These are phyloP conservation scores for Acanthamoeba culbertsoni DNA, from an alignment of 208 protist species.

Conservation along the genomic window DNA sequence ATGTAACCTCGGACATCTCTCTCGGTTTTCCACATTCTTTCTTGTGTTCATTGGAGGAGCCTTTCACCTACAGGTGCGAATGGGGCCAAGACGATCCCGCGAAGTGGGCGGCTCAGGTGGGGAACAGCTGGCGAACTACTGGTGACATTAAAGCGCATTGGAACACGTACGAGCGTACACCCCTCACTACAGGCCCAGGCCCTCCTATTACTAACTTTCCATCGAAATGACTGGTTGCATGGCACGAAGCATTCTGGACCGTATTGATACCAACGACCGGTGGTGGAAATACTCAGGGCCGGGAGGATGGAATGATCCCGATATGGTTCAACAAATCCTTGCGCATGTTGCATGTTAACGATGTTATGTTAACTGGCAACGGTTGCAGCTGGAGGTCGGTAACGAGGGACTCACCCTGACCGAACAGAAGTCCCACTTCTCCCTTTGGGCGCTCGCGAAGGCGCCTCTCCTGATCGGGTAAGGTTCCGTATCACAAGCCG, in stretches of 20 bases:
- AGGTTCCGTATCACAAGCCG: background rate
- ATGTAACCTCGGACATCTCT: background rate
- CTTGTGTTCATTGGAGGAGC: background rate
- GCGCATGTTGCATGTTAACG: background rate
- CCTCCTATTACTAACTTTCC: background rate
- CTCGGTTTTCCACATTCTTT: background rate
- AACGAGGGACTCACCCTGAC: constrained; percentile 65
- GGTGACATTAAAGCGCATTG: constrained; percentile 67
- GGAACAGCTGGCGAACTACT: constrained; percentile 79
- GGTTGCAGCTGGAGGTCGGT: constrained; percentile 60
- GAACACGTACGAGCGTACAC: background rate
- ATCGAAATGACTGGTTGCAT: background rate
- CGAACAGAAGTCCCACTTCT: constrained; percentile 67
- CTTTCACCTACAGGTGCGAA: constrained; percentile 59
- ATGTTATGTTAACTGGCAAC: background rate
- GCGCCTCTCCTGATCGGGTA: constrained; percentile 61
- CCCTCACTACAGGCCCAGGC: background rate
- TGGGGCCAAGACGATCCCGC: constrained; percentile 74
- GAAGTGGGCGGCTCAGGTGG: constrained; percentile 62
- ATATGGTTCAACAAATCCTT: constrained; percentile 59
- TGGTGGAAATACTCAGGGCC: constrained; percentile 58
- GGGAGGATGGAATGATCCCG: constrained; percentile 82
- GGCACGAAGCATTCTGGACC: constrained; percentile 58
- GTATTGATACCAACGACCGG: constrained; percentile 51
- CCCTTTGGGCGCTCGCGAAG: constrained; percentile 41